Percentiles rank a stretch among this genome's conserved stretches.
These are phyloP conservation scores for Saturnispora dispora DNA, from an alignment of 805 yeast genomes.

Conservation along the genomic window DNA sequence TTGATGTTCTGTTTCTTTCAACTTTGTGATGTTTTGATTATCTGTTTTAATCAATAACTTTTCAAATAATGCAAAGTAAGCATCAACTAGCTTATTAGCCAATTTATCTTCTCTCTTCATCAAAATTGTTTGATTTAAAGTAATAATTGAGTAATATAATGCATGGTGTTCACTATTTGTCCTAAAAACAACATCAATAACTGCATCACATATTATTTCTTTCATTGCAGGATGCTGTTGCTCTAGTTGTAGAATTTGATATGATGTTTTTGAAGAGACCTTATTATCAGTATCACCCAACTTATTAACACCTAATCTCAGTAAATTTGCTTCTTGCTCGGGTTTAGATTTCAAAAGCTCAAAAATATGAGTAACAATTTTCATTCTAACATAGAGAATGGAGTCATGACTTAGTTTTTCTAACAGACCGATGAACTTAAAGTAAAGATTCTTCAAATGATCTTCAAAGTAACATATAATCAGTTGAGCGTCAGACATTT, in stretches of 20 bases:
- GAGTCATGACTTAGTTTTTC: slow-evolving; percentile 87
- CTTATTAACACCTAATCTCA: slow-evolving; percentile 85
- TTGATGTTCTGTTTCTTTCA: slow-evolving; percentile 40
- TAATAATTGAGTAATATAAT: slow-evolving; percentile 76
- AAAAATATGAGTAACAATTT: slow-evolving; percentile 64
- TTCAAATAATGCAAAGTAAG: slow-evolving; percentile 82
- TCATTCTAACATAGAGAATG: slow-evolving; percentile 77
- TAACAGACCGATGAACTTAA: slow-evolving; percentile 63
- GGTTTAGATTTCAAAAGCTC: slow-evolving; percentile 80
- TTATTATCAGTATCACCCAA: slow-evolving; percentile 88
- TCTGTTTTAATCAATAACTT: slow-evolving; percentile 68
- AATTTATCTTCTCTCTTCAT: slow-evolving; percentile 67
- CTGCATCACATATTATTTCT: slow-evolving; percentile 63
- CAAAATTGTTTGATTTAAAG: slow-evolving; percentile 87
- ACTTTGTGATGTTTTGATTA: slow-evolving; percentile 29
- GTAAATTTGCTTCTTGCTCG: slow-evolving; percentile 89
- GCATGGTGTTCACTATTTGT: slow-evolving; percentile 76
- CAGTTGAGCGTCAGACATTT: slow-evolving; percentile 44
- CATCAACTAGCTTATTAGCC: slow-evolving; percentile 74
- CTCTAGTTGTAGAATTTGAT: slow-evolving; percentile 65
- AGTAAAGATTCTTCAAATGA: slow-evolving; percentile 67
- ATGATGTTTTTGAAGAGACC: slow-evolving; percentile 84
- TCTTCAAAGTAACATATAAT: slow-evolving; percentile 84
- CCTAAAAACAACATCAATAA: slow-evolving; percentile 71
- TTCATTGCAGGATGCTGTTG: slow-evolving; percentile 97